These are phyloP conservation scores for Phytophthora multivora DNA, from an alignment of 352 stramenopile species.

Conservation along the genomic window DNA sequence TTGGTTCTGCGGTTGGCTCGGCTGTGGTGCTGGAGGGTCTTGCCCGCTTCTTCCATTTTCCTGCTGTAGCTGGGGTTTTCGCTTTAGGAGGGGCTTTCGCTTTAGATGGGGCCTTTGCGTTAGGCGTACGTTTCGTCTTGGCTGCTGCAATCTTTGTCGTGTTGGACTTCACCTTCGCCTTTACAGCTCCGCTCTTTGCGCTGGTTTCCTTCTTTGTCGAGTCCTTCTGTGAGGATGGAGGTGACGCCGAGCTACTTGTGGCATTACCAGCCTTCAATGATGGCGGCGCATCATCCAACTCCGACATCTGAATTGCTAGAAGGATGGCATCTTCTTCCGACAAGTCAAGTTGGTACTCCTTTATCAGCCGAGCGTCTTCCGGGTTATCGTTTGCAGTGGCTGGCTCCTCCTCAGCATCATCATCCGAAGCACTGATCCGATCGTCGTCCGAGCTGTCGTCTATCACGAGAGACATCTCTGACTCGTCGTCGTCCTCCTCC, in stretches of 20 bases:
- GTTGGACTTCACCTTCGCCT: conserved; percentile 1
- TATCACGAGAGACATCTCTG: conserved; percentile 48
- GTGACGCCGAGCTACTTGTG: neutral
- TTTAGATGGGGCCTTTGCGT: neutral
- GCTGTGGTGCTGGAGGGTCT: neutral
- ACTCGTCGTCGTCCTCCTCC: conserved; percentile 54
- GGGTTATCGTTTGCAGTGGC: conserved; percentile 24
- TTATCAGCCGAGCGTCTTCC: conserved; percentile 53
- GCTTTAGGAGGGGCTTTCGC: conserved; percentile 1
- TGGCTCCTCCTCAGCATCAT: conserved; percentile 35
- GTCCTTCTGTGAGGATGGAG: neutral
- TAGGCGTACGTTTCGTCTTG: neutral
- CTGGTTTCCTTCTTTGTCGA: conserved; percentile 4
- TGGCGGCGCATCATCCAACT: conserved; percentile 22
- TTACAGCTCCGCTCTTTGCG: neutral
- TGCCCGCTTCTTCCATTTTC: conserved; percentile 19
- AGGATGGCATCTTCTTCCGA: conserved; percentile 74
- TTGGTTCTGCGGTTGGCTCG: neutral
- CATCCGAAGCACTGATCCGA: conserved; percentile 44
- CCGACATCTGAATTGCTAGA: conserved; percentile 69
- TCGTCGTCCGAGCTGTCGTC: conserved; percentile 73
- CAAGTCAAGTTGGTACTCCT: conserved; percentile 73
- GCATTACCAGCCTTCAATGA: neutral
- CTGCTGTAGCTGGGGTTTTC: conserved; percentile 7
- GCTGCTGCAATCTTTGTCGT: neutral